Evolutionary conservation across 306 rosid genomes (phyloP).

Genomic region (Quercus aquifolioides): DNA sequence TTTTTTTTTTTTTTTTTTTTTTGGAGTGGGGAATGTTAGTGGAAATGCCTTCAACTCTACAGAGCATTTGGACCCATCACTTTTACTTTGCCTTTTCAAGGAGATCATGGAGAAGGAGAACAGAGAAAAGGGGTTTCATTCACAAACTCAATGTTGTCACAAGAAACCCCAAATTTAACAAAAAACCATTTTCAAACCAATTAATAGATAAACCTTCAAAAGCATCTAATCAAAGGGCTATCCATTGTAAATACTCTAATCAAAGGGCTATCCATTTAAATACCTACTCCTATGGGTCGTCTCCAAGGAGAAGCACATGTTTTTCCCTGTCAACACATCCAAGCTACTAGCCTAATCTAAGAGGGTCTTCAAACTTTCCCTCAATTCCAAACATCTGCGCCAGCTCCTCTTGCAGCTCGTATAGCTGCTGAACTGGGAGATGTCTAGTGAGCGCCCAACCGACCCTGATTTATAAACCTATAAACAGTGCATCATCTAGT

Average conservation of each 20-base stretch:
- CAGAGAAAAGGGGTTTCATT: neutral
- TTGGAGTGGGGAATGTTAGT: too few species aligned
- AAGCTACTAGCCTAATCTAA: slow-evolving; percentile 99
- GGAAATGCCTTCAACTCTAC: neutral
- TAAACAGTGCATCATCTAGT: slow-evolving; percentile 23
- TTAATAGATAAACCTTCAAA: neutral
- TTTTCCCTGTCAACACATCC: slow-evolving; percentile 96
- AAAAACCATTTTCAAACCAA: neutral
- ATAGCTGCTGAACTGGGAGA: slow-evolving; percentile 90
- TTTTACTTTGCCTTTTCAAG: neutral
- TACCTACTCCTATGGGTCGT: slow-evolving; percentile 92
- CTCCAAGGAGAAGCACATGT: slow-evolving; percentile 94
- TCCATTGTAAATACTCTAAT: neutral
- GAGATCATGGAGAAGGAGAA: neutral
- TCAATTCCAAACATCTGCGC: slow-evolving; percentile 88
- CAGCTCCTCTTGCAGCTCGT: slow-evolving; percentile 85
- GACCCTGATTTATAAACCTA: slow-evolving; percentile 87
- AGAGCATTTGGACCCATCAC: neutral
- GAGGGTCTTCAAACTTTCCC: slow-evolving; percentile 88
- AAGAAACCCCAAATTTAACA: neutral
- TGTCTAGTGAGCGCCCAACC: slow-evolving; percentile 84
- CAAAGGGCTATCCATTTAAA: neutral
- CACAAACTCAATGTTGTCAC: neutral
- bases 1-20: too few species aligned
- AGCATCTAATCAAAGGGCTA: neutral